A percentile compares a stretch with the other conserved stretches of the same genome.
Evolutionary conservation across 352 stramenopile species (phyloP).

Genomic region (Thalassiosira livingstoniorum): DNA sequence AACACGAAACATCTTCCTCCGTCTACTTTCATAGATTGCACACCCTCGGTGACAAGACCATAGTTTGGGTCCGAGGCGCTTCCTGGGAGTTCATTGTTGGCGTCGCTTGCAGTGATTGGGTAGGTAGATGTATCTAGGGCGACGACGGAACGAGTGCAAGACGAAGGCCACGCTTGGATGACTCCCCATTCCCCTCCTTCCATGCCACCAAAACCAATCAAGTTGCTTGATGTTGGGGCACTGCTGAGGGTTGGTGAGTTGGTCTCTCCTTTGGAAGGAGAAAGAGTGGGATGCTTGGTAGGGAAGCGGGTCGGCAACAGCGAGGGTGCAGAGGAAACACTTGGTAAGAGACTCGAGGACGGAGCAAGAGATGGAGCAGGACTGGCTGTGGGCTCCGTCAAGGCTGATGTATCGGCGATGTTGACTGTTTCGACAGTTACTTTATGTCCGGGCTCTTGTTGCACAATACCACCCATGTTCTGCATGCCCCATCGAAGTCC

Average conservation of each 20-base stretch:
- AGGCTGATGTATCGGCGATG: background rate
- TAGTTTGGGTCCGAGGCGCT: background rate
- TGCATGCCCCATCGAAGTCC: constrained; percentile 57
- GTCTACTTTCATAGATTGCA: constrained; percentile 5
- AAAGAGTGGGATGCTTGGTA: background rate
- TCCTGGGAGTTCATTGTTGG: background rate
- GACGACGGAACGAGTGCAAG: constrained; percentile 13
- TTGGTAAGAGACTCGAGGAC: background rate
- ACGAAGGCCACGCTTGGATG: constrained; percentile 1
- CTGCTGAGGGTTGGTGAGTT: constrained; percentile 3
- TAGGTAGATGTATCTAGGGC: background rate
- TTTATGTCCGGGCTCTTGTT: constrained; percentile 35
- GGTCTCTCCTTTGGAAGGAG: background rate
- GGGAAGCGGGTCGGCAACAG: background rate
- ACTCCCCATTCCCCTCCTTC: constrained; percentile 18
- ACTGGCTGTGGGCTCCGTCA: background rate
- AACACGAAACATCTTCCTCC: constrained; percentile 51
- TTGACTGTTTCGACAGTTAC: constrained; percentile 55
- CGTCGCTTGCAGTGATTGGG: background rate
- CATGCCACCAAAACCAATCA: constrained; percentile 55
- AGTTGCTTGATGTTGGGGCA: constrained; percentile 27
- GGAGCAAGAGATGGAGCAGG: background rate
- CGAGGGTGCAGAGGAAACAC: background rate
- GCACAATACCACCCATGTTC: constrained; percentile 43
- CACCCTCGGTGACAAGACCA: constrained; percentile 30